phyloP scores from a whole-genome alignment of 495 filamentous ascomycete species.

The Tuber microsphaerosporum region DNA sequence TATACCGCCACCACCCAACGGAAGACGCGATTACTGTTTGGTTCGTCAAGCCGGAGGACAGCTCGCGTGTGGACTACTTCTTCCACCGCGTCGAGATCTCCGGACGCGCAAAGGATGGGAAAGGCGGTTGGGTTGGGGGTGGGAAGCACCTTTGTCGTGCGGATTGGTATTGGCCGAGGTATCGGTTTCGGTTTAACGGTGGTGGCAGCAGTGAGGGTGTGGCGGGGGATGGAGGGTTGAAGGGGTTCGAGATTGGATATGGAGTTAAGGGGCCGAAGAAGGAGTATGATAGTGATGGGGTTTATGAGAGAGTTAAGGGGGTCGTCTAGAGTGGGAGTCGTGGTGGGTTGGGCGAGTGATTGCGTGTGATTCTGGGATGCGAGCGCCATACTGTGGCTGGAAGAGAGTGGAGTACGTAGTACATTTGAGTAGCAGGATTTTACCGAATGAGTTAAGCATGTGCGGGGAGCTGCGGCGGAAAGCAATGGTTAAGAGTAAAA shows the following conservation, averaged over 20 bases:
- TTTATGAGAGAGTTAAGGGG: slow-evolving; percentile 42
- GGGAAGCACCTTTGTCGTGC: slow-evolving; percentile 57
- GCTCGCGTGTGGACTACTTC: slow-evolving; percentile 54
- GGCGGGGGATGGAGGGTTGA: slow-evolving; percentile 46
- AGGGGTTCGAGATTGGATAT: slow-evolving; percentile 54
- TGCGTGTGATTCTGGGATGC: neutral
- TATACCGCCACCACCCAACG: slow-evolving; percentile 54
- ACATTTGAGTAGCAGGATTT: neutral
- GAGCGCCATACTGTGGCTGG: neutral
- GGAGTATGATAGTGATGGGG: slow-evolving; percentile 55
- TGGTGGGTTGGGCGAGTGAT: neutral
- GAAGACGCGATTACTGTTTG: slow-evolving; percentile 56
- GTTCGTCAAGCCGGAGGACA: slow-evolving; percentile 58
- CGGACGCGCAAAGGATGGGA: slow-evolving; percentile 28
- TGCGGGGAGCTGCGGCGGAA: neutral
- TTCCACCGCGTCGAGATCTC: slow-evolving; percentile 53
- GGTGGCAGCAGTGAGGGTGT: too few species aligned
- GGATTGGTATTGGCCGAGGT: slow-evolving; percentile 59
- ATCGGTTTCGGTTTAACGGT: slow-evolving; percentile 52
- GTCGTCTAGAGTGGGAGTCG: neutral
- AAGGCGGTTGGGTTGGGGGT: slow-evolving; percentile 51
- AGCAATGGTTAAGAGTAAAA: neutral
- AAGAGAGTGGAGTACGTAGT: neutral
- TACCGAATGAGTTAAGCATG: neutral
- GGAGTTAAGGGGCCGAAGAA: slow-evolving; percentile 61